A percentile compares a stretch with the other conserved stretches of the same genome.
phyloP scores from a whole-genome alignment of 768 basidiomycete species.

The Collybia mongolica region DNA sequence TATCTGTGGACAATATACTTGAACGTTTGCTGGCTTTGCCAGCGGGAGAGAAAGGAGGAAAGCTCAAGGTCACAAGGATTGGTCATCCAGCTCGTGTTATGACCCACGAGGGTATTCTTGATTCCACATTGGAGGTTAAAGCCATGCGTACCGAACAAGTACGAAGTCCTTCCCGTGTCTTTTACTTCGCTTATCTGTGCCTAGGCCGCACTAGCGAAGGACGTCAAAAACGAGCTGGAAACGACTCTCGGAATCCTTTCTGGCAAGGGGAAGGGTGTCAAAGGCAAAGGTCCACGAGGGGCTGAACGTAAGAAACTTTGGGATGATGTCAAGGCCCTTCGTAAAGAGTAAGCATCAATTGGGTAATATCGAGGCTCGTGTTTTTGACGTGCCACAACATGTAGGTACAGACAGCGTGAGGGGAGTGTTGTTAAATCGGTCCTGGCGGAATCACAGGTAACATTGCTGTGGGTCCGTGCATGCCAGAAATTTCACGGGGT shows the following conservation, averaged over 20 bases:
- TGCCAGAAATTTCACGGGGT: background rate
- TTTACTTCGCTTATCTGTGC: background rate
- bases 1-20: slow-evolving; percentile 95
- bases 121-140: slow-evolving; percentile 72
- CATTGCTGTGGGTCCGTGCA: too few relatives aligned
- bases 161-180: background rate
- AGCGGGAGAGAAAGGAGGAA: slow-evolving; percentile 42
- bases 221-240: slow-evolving; percentile 87
- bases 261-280: slow-evolving; percentile 71
- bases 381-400: background rate
- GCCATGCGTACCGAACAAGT: slow-evolving; percentile 74
- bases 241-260: slow-evolving; percentile 61
- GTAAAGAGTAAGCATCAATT: slow-evolving; percentile 74
- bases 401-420: slow-evolving; percentile 87
- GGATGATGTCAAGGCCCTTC: slow-evolving; percentile 80
- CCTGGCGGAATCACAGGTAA: slow-evolving; percentile 69
- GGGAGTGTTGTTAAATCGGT: slow-evolving; percentile 81
- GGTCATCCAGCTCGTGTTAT: slow-evolving; percentile 96
- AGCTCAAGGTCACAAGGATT: slow-evolving; percentile 75
- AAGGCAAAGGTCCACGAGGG: slow-evolving; percentile 69
- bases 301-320: slow-evolving; percentile 80
- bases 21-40: slow-evolving; percentile 76
- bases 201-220: slow-evolving; percentile 79
- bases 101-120: slow-evolving; percentile 61
- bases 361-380: background rate